Conservation (phyloP, 768 basidiomycete genomes). For the Pleurotus giganteus region DNA sequence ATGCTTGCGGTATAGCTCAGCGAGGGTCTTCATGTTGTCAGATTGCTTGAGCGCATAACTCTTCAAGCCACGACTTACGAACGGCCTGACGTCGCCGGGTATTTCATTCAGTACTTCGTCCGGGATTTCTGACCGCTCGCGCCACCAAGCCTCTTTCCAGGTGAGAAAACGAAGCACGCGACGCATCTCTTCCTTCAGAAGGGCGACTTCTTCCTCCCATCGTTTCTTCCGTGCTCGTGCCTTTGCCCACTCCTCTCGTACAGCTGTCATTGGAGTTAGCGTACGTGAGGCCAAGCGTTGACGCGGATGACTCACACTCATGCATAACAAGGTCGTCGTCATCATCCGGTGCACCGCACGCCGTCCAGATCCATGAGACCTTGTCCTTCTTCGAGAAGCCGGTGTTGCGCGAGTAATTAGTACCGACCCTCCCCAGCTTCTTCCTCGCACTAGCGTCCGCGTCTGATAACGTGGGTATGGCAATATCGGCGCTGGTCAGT, state of each 20-base stretch:
- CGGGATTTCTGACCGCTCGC: background rate
- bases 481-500: constrained; percentile 16
- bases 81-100: background rate
- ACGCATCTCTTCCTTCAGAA: constrained; percentile 10
- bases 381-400: background rate
- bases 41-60: background rate
- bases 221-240: background rate
- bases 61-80: background rate
- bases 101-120: background rate
- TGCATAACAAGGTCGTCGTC: background rate
- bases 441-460: background rate
- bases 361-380: constrained; percentile 12
- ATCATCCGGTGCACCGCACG: background rate
- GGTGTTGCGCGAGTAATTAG: background rate
- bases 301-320: background rate
- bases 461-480: background rate
- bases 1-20: background rate
- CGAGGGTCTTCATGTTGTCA: background rate
- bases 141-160: constrained; percentile 10
- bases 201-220: constrained; percentile 8
- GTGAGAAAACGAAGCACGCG: constrained; percentile 2
- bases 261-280: background rate
- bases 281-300: background rate
- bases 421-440: background rate
- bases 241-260: constrained; percentile 8